Evolutionary conservation across 805 yeast genomes (phyloP).

Genomic region (Ogataea henricii): DNA sequence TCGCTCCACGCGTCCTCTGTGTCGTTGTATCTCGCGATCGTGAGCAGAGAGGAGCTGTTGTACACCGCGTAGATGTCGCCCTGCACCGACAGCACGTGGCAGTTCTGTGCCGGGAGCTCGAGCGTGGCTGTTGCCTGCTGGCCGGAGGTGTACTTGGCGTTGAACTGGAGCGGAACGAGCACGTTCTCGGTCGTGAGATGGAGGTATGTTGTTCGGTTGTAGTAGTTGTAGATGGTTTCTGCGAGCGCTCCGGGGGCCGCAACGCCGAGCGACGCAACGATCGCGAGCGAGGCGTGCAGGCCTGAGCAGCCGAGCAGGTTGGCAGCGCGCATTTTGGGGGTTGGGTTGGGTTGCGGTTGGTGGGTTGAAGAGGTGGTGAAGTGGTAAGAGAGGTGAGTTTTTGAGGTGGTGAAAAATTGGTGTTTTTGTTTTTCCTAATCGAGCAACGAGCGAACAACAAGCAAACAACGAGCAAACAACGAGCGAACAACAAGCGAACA

Average conservation of each 20-base stretch:
- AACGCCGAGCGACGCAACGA: background rate
- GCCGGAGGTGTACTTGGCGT: conserved; percentile 26
- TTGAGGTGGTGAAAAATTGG: background rate
- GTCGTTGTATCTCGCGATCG: conserved; percentile 19
- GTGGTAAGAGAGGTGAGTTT: background rate
- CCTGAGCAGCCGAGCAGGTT: background rate
- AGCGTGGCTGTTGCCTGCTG: conserved; percentile 16
- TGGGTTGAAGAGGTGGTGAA: background rate
- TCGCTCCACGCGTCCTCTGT: conserved; percentile 26
- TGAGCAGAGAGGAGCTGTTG: conserved; percentile 10
- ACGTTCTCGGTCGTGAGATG: conserved; percentile 20
- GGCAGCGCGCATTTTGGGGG: background rate
- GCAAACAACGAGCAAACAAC: background rate
- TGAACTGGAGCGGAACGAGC: conserved; percentile 32
- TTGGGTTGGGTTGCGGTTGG: background rate
- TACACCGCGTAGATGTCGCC: conserved; percentile 29
- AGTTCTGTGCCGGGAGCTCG: conserved; percentile 24
- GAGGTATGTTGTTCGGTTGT: conserved; percentile 33
- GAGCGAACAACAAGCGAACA: background rate
- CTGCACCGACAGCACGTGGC: conserved; percentile 24
- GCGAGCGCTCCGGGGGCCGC: background rate
- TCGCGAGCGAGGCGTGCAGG: background rate
- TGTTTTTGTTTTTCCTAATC: conserved; percentile 6
- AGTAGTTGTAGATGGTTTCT: conserved; percentile 35
- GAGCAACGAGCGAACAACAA: background rate